Percentiles rank a stretch among this genome's conserved stretches.
These are phyloP conservation scores for Taiozyma onychis DNA, from an alignment of 1,139 yeast genomes.

Conservation along the genomic window DNA sequence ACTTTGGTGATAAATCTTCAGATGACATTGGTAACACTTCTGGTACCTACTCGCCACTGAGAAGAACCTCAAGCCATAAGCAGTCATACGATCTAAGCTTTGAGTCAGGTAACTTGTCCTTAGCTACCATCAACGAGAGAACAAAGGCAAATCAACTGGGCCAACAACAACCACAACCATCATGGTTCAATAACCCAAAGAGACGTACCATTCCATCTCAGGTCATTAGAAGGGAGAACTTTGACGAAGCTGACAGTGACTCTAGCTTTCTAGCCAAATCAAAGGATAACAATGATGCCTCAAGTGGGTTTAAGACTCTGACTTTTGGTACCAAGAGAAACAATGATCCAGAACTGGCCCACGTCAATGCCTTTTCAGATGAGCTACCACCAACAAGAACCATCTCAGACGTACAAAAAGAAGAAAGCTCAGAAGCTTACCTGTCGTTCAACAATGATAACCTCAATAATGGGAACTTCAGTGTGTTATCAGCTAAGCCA, in stretches of 20 bases:
- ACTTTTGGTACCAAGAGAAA: conserved; percentile 33
- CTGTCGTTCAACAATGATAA: conserved; percentile 12
- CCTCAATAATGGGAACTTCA: conserved; percentile 2
- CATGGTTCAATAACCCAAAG: conserved; percentile 51
- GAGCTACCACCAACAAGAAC: conserved; percentile 24
- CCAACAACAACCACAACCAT: conserved; percentile 28
- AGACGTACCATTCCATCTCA: conserved; percentile 53
- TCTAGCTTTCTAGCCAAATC: conserved; percentile 21
- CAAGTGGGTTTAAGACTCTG: conserved; percentile 27
- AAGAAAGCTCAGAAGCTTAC: conserved; percentile 18
- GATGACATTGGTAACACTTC: conserved; percentile 15
- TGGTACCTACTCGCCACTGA: conserved; percentile 14
- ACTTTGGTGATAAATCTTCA: conserved; percentile 15
- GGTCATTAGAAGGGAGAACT: conserved; percentile 36
- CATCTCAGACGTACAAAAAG: conserved; percentile 20
- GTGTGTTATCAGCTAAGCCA: conserved; percentile 1
- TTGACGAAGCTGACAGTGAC: conserved; percentile 28
- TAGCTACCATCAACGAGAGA: conserved; percentile 21
- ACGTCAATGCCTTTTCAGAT: conserved; percentile 22
- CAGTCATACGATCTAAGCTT: conserved; percentile 13
- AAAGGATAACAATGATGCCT: conserved; percentile 11
- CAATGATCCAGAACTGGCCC: conserved; percentile 12
- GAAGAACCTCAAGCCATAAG: conserved; percentile 22
- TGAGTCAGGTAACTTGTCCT: conserved; percentile 17
- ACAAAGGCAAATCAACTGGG: conserved; percentile 14